A percentile compares a stretch with the other conserved stretches of the same genome.
phyloP scores from a whole-genome alignment of 345 rosid genomes.

The Citrus australasica region DNA sequence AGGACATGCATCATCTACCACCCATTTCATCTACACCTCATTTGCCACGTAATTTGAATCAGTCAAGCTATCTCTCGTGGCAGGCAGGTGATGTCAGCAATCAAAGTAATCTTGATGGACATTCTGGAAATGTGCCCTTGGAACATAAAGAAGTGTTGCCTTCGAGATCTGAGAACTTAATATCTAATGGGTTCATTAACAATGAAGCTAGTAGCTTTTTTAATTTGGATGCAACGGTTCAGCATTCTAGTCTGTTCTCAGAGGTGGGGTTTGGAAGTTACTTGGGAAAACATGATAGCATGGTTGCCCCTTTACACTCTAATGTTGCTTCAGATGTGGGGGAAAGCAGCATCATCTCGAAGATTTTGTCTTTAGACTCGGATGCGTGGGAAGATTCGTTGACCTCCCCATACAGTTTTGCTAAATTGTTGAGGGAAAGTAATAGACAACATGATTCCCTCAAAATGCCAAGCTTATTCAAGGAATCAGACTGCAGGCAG shows the following conservation, averaged over 20 bases:
- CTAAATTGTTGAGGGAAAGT: conserved; percentile 37
- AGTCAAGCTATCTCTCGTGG: conserved; percentile 14
- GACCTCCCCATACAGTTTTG: conserved; percentile 51
- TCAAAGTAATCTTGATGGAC: conserved; percentile 28
- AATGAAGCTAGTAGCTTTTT: conserved; percentile 12
- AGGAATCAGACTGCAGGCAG: conserved; percentile 42
- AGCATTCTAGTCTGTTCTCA: conserved; percentile 12
- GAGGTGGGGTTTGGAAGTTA: conserved; percentile 20
- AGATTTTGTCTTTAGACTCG: conserved; percentile 66
- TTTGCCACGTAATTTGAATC: conserved; percentile 32
- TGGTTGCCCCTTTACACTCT: conserved; percentile 7
- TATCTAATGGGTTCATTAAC: conserved; percentile 34
- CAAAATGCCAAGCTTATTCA: conserved; percentile 31
- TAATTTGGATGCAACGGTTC: conserved; percentile 20
- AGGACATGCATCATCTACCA: conserved; percentile 11
- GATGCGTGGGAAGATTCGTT: conserved; percentile 81
- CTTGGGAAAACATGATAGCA: conserved; percentile 11
- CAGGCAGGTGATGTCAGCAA: conserved; percentile 15
- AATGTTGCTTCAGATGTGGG: conserved; percentile 31
- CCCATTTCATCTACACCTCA: conserved; percentile 3
- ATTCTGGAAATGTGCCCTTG: conserved; percentile 13
- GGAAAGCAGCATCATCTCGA: conserved; percentile 65
- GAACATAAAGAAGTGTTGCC: conserved; percentile 11
- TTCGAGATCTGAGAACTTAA: conserved; percentile 18
- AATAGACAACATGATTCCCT: conserved; percentile 36